Percentiles rank a stretch among this genome's conserved stretches.
Conservation (phyloP, 1,284 basidiomycete species). For the Coniferiporia sulphurascens region DNA sequence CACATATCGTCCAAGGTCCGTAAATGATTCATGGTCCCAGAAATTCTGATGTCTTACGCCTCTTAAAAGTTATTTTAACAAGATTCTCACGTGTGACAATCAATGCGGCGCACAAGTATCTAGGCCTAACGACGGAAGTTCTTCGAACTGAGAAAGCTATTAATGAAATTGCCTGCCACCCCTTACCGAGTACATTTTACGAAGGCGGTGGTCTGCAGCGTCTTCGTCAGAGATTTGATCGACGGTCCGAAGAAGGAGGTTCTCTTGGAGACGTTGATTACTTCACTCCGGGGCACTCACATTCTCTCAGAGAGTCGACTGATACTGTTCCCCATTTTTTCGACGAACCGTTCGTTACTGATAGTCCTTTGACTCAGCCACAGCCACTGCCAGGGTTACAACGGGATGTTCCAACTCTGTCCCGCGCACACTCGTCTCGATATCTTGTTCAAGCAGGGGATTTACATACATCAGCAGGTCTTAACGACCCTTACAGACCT, state of each 20-base stretch:
- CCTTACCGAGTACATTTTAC: slow-evolving; percentile 88
- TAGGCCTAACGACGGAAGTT: slow-evolving; percentile 93
- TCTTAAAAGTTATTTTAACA: slow-evolving; percentile 77
- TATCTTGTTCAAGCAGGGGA: slow-evolving; percentile 66
- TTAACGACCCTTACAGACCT: slow-evolving; percentile 42
- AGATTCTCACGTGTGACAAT: slow-evolving; percentile 97
- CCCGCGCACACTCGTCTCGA: slow-evolving; percentile 34
- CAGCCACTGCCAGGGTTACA: slow-evolving; percentile 12
- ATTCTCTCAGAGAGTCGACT: neutral
- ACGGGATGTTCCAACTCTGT: slow-evolving; percentile 26
- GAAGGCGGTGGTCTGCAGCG: slow-evolving; percentile 89
- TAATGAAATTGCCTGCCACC: slow-evolving; percentile 94
- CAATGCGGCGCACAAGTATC: slow-evolving; percentile 91
- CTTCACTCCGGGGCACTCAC: slow-evolving; percentile 30
- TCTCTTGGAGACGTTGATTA: slow-evolving; percentile 48
- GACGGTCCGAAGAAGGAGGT: slow-evolving; percentile 38
- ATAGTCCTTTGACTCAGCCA: slow-evolving; percentile 5
- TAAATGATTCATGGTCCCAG: slow-evolving; percentile 20
- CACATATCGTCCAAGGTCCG: slow-evolving; percentile 91
- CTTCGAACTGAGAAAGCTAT: slow-evolving; percentile 95
- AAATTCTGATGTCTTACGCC: neutral
- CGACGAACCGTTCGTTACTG: slow-evolving; percentile 7
- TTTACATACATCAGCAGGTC: slow-evolving; percentile 48
- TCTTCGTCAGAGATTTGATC: slow-evolving; percentile 81
- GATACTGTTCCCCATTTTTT: neutral